These are phyloP conservation scores for Centrapalus pauciflorus DNA, from an alignment of 129 eudicot species.

Conservation along the genomic window DNA sequence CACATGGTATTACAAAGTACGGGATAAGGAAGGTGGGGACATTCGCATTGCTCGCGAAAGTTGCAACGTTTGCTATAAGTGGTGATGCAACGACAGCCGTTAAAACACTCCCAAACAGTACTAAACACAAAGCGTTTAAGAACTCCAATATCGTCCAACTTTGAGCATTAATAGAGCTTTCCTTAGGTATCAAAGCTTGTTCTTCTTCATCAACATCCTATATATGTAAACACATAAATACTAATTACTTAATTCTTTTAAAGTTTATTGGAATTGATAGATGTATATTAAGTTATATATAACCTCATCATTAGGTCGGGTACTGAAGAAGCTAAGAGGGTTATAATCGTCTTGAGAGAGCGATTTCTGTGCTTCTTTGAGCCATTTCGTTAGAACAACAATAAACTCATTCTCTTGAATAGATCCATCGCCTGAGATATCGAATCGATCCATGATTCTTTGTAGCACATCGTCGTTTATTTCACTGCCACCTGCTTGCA, in stretches of 20 bases:
- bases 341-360: constrained; percentile 8
- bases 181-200: constrained; percentile 30
- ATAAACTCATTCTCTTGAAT: constrained; percentile 48
- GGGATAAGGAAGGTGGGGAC: constrained; percentile 46
- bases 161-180: neutral
- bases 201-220: constrained; percentile 26
- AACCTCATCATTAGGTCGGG: no score
- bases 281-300: no score
- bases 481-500: constrained; percentile 39
- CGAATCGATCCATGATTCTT: constrained; percentile 42
- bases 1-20: constrained; percentile 42
- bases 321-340: constrained; percentile 22
- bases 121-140: constrained; percentile 27
- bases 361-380: constrained; percentile 23
- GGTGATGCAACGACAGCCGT: constrained; percentile 35
- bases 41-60: constrained; percentile 29
- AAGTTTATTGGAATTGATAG: no score
- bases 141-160: constrained; percentile 26
- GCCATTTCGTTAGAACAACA: constrained; percentile 32
- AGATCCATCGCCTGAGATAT: constrained; percentile 34
- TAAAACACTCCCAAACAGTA: constrained; percentile 25
- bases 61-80: constrained; percentile 29
- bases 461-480: constrained; percentile 27
- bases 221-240: constrained; percentile 3
- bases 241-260: no score